These are phyloP conservation scores for Globisporangium solare DNA, from an alignment of 352 stramenopile species.

Conservation along the genomic window DNA sequence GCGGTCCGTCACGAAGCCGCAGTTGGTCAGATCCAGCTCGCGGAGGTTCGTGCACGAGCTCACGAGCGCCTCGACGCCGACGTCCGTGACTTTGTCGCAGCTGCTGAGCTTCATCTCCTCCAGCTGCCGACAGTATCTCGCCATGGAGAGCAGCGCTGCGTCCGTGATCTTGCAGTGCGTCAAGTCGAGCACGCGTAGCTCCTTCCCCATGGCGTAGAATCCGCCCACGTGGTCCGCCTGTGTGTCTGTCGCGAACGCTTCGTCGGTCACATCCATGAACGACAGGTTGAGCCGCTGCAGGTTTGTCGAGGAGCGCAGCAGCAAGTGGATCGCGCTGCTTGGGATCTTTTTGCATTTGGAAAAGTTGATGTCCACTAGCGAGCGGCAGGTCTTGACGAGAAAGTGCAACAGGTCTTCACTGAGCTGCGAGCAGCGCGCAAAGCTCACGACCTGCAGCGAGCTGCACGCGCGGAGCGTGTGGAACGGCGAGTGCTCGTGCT, in stretches of 20 bases:
- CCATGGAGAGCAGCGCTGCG: constrained; percentile 51
- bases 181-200: constrained; percentile 56
- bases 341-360: constrained; percentile 82
- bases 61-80: constrained; percentile 62
- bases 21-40: constrained; percentile 74
- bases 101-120: constrained; percentile 71
- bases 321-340: constrained; percentile 62
- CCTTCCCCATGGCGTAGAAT: constrained; percentile 40
- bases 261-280: constrained; percentile 80
- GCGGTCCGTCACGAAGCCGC: constrained; percentile 71
- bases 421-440: constrained; percentile 80
- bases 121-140: constrained; percentile 54
- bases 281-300: constrained; percentile 75
- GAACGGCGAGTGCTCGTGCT: constrained; percentile 72
- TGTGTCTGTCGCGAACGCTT: constrained; percentile 47
- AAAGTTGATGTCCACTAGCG: constrained; percentile 75
- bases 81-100: constrained; percentile 77
- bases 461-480: constrained; percentile 66
- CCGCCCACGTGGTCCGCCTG: constrained; percentile 21
- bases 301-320: constrained; percentile 53
- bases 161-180: constrained; percentile 77
- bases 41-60: constrained; percentile 45
- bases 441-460: constrained; percentile 72
- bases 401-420: constrained; percentile 73
- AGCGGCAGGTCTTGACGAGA: constrained; percentile 71